Percentiles rank a stretch among this genome's conserved stretches.
Evolutionary conservation across 106 monocot species (phyloP).

Genomic region (Vanilla planifolia): DNA sequence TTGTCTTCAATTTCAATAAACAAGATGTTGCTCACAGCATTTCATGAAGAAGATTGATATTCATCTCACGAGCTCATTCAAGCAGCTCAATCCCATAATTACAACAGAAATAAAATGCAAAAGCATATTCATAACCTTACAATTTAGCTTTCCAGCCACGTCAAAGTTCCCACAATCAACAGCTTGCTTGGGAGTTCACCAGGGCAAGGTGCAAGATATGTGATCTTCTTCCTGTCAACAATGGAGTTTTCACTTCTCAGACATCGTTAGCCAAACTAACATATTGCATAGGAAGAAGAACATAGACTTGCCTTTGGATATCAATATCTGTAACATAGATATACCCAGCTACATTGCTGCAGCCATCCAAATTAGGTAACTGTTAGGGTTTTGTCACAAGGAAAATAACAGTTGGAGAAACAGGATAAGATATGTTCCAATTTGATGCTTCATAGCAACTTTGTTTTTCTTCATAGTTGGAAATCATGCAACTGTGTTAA

Average conservation of each 20-base stretch:
- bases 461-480: too few relatives aligned
- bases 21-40: too few relatives aligned
- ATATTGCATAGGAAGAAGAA: not conserved
- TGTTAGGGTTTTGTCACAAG: slow-evolving; percentile 1
- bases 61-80: too few relatives aligned
- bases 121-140: too few relatives aligned
- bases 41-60: too few relatives aligned
- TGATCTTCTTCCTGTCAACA: slow-evolving; percentile 81
- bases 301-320: slow-evolving; percentile 63
- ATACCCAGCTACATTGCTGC: slow-evolving; percentile 95
- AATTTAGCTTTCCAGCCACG: slow-evolving; percentile 57
- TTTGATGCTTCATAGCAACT: slow-evolving; percentile 1
- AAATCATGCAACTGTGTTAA: too few relatives aligned
- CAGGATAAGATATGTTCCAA: not conserved
- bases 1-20: too few relatives aligned
- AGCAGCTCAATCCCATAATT: too few relatives aligned
- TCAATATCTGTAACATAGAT: slow-evolving; percentile 82
- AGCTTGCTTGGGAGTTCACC: slow-evolving; percentile 81
- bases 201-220: slow-evolving; percentile 76
- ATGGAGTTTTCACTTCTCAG: not conserved
- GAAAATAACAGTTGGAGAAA: not conserved
- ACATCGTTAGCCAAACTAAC: not conserved
- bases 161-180: slow-evolving; percentile 61
- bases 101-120: too few relatives aligned
- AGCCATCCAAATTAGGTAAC: slow-evolving; percentile 12